Evolutionary conservation across 208 protist species (phyloP).

Genomic region (Angomonas desouzai): DNA sequence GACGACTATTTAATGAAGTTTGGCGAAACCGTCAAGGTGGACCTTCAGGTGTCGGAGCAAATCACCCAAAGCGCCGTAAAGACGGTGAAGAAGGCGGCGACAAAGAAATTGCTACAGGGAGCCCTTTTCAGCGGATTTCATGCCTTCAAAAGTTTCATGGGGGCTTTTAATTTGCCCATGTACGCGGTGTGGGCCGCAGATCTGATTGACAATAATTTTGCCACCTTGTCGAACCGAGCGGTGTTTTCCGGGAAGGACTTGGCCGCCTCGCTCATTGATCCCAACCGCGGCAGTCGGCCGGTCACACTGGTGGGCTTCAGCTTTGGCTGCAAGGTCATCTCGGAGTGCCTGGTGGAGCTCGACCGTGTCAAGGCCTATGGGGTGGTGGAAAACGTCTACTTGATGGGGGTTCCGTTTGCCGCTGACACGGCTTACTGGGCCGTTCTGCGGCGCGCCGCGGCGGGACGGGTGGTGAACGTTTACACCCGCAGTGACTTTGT

Average conservation of each 20-base stretch:
- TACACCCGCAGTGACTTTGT: conserved; percentile 83
- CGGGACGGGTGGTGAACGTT: conserved; percentile 84
- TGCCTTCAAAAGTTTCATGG: conserved; percentile 62
- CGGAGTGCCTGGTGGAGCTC: conserved; percentile 74
- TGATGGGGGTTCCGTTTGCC: conserved; percentile 66
- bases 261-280: conserved; percentile 59
- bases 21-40: conserved; percentile 54
- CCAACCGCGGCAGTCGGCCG: conserved; percentile 62
- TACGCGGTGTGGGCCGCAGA: conserved; percentile 74
- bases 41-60: conserved; percentile 42
- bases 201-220: conserved; percentile 86
- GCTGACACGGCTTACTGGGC: conserved; percentile 54
- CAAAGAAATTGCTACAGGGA: conserved; percentile 47
- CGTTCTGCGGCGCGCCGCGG: conserved; percentile 59
- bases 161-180: conserved; percentile 62
- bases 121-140: conserved; percentile 62
- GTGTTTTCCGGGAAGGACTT: conserved; percentile 74
- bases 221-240: conserved; percentile 64
- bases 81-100: conserved; percentile 35
- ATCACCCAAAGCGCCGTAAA: conserved; percentile 30
- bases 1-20: conserved; percentile 65
- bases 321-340: conserved; percentile 80
- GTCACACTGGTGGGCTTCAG: conserved; percentile 86
- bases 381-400: conserved; percentile 84
- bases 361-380: conserved; percentile 41